Evolutionary conservation across 164 flowering plant genomes (phyloP).

Genomic region (Protea cynaroides): DNA sequence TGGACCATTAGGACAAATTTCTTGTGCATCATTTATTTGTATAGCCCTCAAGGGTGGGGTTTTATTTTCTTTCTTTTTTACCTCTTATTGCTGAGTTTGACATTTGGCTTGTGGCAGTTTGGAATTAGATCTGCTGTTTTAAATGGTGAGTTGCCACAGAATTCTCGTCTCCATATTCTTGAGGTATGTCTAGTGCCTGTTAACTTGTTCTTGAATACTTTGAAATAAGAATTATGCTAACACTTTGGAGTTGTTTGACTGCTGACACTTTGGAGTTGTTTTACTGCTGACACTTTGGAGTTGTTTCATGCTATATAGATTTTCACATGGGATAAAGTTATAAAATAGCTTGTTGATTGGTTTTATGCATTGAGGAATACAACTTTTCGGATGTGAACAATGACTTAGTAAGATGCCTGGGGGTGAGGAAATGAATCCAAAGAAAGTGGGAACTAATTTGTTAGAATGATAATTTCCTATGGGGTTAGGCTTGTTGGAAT

Average conservation of each 20-base stretch:
- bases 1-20: background rate
- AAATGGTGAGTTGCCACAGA: constrained; percentile 95
- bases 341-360: too few relatives aligned
- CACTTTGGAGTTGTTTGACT: too few relatives aligned
- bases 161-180: constrained; percentile 92
- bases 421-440: too few relatives aligned
- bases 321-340: too few relatives aligned
- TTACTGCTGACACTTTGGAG: background rate
- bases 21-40: background rate
- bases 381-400: too few relatives aligned
- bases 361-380: too few relatives aligned
- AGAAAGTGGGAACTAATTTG: too few relatives aligned
- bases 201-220: background rate
- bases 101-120: constrained; percentile 49
- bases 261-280: background rate
- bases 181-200: constrained; percentile 47
- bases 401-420: too few relatives aligned
- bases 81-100: background rate
- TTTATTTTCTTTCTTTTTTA: background rate
- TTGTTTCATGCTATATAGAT: too few relatives aligned
- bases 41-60: too few relatives aligned
- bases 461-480: too few relatives aligned
- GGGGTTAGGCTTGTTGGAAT: too few relatives aligned
- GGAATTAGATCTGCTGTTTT: constrained; percentile 80
- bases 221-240: background rate